phyloP scores from a whole-genome alignment of 2,329 filamentous ascomycete species.

The Volutella citrinella region DNA sequence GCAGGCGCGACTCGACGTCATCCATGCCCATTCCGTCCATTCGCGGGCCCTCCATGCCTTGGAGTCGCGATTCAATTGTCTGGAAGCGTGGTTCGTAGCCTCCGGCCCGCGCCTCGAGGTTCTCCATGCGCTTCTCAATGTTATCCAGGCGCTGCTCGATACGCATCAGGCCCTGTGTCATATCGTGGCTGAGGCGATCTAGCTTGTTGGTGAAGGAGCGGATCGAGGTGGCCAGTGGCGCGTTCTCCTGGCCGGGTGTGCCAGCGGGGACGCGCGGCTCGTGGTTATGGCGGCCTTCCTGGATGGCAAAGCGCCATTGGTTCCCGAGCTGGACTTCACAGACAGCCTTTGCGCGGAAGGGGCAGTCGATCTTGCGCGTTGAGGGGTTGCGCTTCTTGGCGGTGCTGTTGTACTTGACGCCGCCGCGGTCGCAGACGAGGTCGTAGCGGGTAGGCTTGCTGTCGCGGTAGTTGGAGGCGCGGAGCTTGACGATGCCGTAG shows the following conservation, averaged over 20 bases:
- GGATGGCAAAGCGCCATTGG: conserved; percentile 62
- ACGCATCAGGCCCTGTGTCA: conserved; percentile 49
- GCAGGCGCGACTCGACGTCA: conserved; percentile 42
- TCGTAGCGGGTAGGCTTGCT: conserved; percentile 62
- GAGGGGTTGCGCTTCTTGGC: conserved; percentile 63
- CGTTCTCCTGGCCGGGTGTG: conserved; percentile 54
- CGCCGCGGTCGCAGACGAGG: conserved; percentile 60
- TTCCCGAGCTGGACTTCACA: conserved; percentile 61
- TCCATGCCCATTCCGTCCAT: conserved; percentile 44
- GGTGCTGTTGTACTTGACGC: conserved; percentile 63
- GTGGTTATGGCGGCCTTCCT: conserved; percentile 60
- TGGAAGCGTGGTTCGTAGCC: conserved; percentile 44
- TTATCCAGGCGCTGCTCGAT: conserved; percentile 49
- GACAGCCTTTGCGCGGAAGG: conserved; percentile 61
- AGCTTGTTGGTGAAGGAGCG: conserved; percentile 58
- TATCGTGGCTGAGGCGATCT: conserved; percentile 56
- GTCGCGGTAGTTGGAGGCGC: conserved; percentile 62
- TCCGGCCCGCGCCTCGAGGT: conserved; percentile 45
- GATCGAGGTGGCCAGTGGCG: conserved; percentile 55
- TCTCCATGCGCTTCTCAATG: conserved; percentile 54
- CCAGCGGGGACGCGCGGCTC: conserved; percentile 55
- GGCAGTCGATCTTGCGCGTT: conserved; percentile 62
- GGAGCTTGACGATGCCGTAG: conserved; percentile 60
- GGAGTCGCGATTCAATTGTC: conserved; percentile 39
- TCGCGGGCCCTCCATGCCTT: conserved; percentile 40